Evolutionary conservation across 2,329 filamentous ascomycete genomes (phyloP), one percentile per base, ranked within the genome.

Genomic region (Fusarium illudens): DNA sequence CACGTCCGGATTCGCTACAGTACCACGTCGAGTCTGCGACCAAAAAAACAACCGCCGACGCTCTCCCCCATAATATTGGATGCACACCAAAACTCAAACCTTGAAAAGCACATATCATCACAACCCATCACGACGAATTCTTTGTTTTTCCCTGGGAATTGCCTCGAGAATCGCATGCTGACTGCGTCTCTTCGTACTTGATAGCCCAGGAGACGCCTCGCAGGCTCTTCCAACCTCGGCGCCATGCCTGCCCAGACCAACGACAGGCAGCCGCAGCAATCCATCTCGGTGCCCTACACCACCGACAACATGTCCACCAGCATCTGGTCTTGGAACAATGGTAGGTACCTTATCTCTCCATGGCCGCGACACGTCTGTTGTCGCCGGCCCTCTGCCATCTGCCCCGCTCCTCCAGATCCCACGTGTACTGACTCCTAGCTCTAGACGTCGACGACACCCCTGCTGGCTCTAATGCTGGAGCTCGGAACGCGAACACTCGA

Each of bases 401-500:
- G 25, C 12, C 29, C 44, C 51, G 15, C 33, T 36, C 17, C 39
- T n/a, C 37, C 12, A 12, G 29, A 15, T 44, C 46, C 44, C 37
- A 29, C 36, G 30, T 29, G 37, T 60, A 52, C 72, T 73, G 57
- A 72, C 68, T 13, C 51, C 27, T 32, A 42, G 17, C 22, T 19
- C 22, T 60, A 77, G 77, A 77, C 17, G 56, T 73, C 58, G 73
- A 79, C 57, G 74, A 75, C 27, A 70, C 74, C 57, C 87, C 90
- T 73, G 89, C 88, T 4, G 91, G 91, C 50, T 92, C 91, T 6
- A 85, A 89, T 64, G 91, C 39, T 27, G 39, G 22, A 46, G 39
- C 90, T 61, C 82, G 94, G 36, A 84, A 92, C 62, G 84, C 87
- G 44, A 87, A 89, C 39, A 92, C 91, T 87, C 17, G 90, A 92